Percentiles rank a stretch among this genome's conserved stretches.
Conservation (phyloP, 2,329 filamentous ascomycete species). For the Elsinoe fawcettii region DNA sequence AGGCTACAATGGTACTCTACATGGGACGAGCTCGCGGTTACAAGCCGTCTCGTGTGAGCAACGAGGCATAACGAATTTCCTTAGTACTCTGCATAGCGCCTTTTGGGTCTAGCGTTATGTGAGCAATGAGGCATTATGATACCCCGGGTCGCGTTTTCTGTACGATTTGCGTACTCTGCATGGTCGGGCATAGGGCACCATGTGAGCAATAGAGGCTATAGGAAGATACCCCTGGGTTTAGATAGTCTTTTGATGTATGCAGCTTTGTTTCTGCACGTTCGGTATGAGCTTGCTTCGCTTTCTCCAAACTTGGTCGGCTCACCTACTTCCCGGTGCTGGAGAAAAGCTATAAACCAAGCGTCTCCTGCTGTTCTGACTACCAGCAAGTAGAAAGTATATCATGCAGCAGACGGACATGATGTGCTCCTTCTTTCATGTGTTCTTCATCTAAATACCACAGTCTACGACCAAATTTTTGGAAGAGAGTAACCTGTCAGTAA, state of each 20-base stretch:
- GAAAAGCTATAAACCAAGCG: too few relatives aligned
- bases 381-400: too few relatives aligned
- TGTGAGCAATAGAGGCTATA: conserved; percentile 13
- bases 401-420: too few relatives aligned
- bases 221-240: conserved; percentile 5
- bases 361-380: too few relatives aligned
- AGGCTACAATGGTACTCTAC: conserved; percentile 15
- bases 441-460: too few relatives aligned
- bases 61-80: conserved; percentile 16
- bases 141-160: conserved; percentile 7
- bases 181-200: background rate
- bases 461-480: too few relatives aligned
- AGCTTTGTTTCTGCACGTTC: background rate
- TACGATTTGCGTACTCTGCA: conserved; percentile 13
- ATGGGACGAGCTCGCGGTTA: background rate
- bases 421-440: too few relatives aligned
- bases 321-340: too few relatives aligned
- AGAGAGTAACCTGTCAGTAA: too few relatives aligned
- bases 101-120: conserved; percentile 7
- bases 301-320: background rate
- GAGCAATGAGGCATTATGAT: conserved; percentile 15
- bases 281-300: too few relatives aligned
- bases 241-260: background rate
- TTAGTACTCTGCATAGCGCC: conserved; percentile 15
- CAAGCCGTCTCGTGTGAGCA: conserved; percentile 11